These are phyloP conservation scores for Paramyrothecium roridum DNA, from an alignment of 2,329 filamentous ascomycete genomes.

Conservation along the genomic window DNA sequence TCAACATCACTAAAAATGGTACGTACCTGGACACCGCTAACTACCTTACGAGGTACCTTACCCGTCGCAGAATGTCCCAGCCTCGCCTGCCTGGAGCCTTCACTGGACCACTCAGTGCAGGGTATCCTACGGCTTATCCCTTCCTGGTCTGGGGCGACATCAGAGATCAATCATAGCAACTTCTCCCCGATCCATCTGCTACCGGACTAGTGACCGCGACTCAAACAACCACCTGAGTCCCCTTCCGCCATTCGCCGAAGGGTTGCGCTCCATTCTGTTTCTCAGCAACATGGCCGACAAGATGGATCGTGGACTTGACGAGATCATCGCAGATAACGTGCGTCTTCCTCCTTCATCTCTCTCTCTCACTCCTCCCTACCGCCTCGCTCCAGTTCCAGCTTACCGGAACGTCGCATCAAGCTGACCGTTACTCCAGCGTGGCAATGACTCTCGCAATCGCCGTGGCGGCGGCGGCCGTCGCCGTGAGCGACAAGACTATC, in stretches of 20 bases:
- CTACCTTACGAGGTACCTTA: not conserved
- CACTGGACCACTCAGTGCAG: not conserved
- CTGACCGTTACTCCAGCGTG: slow-evolving; percentile 22
- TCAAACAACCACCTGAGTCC: no score
- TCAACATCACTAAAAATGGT: no score
- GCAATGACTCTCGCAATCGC: slow-evolving; percentile 31
- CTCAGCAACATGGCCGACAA: slow-evolving; percentile 31
- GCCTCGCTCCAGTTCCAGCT: slow-evolving; percentile 4
- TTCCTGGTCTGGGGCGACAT: not conserved
- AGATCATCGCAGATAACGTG: slow-evolving; percentile 52
- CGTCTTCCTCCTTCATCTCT: slow-evolving; percentile 11
- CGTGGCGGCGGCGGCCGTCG: slow-evolving; percentile 29
- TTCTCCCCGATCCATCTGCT: not conserved
- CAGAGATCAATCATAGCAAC: not conserved
- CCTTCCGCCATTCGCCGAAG: not conserved
- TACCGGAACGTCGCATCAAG: no score
- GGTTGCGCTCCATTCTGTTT: not conserved
- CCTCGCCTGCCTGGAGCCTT: no score
- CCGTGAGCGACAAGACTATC: slow-evolving; percentile 45
- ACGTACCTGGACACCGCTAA: not conserved
- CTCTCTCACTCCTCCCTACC: not conserved
- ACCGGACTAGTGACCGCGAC: no score
- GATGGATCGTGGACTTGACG: slow-evolving; percentile 55
- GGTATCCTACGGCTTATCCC: not conserved
- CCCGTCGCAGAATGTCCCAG: no score